Evolutionary conservation across 2,329 filamentous ascomycete species (phyloP).

Genomic region (Verticillium tricorpus): DNA sequence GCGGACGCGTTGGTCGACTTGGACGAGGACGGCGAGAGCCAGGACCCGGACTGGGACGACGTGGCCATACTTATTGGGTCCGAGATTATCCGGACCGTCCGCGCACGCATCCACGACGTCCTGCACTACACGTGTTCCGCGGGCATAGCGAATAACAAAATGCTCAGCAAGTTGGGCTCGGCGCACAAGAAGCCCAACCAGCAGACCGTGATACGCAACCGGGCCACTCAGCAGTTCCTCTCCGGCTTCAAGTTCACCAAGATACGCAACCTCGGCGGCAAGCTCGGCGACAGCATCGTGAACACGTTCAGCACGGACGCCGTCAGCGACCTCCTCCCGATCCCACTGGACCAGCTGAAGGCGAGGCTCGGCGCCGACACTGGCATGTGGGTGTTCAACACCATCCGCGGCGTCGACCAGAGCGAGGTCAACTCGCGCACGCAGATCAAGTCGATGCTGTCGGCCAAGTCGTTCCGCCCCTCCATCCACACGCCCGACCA

Average conservation of each 20-base stretch:
- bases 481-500: conserved; percentile 75
- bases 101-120: conserved; percentile 61
- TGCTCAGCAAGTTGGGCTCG: conserved; percentile 90
- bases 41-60: conserved; percentile 95
- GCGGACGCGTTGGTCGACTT: conserved; percentile 79
- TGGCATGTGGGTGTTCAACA: conserved; percentile 78
- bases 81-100: conserved; percentile 77
- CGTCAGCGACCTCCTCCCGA: conserved; percentile 67
- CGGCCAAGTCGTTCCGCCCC: conserved; percentile 90
- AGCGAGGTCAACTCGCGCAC: conserved; percentile 89
- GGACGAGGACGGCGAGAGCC: conserved; percentile 68
- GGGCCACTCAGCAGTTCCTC: conserved; percentile 76
- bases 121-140: conserved; percentile 89
- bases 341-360: conserved; percentile 73
- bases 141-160: conserved; percentile 86
- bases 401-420: conserved; percentile 77
- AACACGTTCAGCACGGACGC: conserved; percentile 77
- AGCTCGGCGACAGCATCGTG: conserved; percentile 82
- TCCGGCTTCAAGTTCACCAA: conserved; percentile 88
- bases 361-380: conserved; percentile 77
- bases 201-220: conserved; percentile 88
- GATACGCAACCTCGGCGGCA: conserved; percentile 91
- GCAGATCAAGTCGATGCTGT: conserved; percentile 96
- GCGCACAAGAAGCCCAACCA: conserved; percentile 89
- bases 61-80: conserved; percentile 80